These are phyloP conservation scores for Mycena sanguinolenta DNA, from an alignment of 768 basidiomycete species.

Conservation along the genomic window DNA sequence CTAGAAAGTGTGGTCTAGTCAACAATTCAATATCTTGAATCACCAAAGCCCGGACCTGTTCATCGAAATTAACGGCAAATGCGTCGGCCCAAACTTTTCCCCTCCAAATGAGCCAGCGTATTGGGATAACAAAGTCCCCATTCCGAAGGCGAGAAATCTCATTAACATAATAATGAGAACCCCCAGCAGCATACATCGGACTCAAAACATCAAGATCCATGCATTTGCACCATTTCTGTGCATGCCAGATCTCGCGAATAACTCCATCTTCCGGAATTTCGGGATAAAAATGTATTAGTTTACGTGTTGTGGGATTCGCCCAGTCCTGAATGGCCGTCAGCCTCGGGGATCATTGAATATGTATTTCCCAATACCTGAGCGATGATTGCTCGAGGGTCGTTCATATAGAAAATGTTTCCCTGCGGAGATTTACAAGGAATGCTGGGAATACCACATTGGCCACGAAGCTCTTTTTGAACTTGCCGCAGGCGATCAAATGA, in stretches of 20 bases:
- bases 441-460: no score
- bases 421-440: background rate
- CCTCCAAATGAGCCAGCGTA: no score
- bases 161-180: background rate
- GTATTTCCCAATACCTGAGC: background rate
- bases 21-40: no score
- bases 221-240: background rate
- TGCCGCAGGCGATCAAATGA: constrained; percentile 9
- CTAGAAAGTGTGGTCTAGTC: no score
- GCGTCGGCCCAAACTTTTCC: no score
- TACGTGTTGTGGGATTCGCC: background rate
- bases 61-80: no score
- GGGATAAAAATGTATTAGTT: constrained; percentile 3
- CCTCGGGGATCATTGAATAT: no score
- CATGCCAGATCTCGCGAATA: constrained; percentile 13
- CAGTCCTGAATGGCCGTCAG: background rate
- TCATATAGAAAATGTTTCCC: constrained; percentile 7
- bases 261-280: constrained; percentile 14
- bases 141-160: no score
- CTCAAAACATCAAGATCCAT: constrained; percentile 1
- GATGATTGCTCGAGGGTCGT: constrained; percentile 2
- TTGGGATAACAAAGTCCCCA: no score
- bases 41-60: no score
- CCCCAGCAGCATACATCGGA: background rate
- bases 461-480: no score